phyloP scores from a whole-genome alignment of 805 yeast genomes.

The Candida cerambycidarum region DNA sequence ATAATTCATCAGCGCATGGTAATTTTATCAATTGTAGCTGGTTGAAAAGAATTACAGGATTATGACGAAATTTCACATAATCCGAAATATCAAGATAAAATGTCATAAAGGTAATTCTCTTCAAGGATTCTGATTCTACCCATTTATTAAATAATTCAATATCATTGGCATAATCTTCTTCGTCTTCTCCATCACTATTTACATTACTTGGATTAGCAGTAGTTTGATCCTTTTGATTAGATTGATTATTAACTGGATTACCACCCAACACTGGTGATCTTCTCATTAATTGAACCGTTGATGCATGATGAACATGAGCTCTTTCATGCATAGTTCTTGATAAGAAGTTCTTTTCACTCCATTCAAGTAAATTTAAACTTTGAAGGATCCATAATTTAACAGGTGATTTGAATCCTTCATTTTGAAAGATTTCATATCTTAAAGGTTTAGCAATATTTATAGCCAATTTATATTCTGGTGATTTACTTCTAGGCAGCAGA shows the following conservation, averaged over 20 bases:
- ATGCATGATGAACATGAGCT: constrained; percentile 83
- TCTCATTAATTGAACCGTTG: constrained; percentile 74
- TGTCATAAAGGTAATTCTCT: constrained; percentile 77
- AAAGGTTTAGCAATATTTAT: constrained; percentile 54
- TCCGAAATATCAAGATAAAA: constrained; percentile 79
- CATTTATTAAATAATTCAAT: constrained; percentile 54
- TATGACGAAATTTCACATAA: constrained; percentile 76
- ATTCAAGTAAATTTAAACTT: constrained; percentile 69
- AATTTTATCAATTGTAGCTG: constrained; percentile 40
- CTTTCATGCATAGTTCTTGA: constrained; percentile 74
- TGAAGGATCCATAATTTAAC: constrained; percentile 76
- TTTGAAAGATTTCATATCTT: constrained; percentile 67
- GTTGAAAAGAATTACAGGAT: constrained; percentile 42
- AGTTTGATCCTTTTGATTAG: constrained; percentile 10
- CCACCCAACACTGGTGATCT: constrained; percentile 78
- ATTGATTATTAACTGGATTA: constrained; percentile 43
- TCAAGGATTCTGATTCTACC: constrained; percentile 79
- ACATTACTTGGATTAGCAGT: constrained; percentile 8
- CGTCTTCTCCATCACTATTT: constrained; percentile 36
- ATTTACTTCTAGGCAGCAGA: constrained; percentile 17
- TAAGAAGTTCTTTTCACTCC: constrained; percentile 73
- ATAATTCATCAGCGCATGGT: constrained; percentile 40
- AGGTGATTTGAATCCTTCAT: constrained; percentile 74
- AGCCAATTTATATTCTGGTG: constrained; percentile 44
- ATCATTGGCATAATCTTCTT: constrained; percentile 29